These are phyloP conservation scores for Penicillium digitatum DNA, from an alignment of 2,329 filamentous ascomycete species.

Conservation along the genomic window DNA sequence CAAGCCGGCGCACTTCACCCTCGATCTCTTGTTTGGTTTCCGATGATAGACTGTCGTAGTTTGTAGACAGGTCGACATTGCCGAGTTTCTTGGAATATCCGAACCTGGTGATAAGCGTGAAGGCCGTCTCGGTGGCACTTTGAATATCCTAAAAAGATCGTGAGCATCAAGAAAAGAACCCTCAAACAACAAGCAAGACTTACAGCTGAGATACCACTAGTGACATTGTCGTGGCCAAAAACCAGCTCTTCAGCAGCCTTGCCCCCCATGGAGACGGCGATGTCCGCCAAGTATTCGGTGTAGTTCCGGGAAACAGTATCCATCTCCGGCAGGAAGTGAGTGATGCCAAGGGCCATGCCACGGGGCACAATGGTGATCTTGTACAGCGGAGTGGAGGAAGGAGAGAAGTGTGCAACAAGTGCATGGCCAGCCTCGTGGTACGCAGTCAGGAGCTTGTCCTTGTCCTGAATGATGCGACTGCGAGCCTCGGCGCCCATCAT, in stretches of 20 bases:
- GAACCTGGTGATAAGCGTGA: slow-evolving; percentile 79
- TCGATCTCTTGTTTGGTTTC: slow-evolving; percentile 86
- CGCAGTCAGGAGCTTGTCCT: slow-evolving; percentile 93
- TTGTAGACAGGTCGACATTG: slow-evolving; percentile 79
- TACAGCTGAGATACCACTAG: slow-evolving; percentile 77
- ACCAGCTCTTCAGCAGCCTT: slow-evolving; percentile 87
- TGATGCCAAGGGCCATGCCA: slow-evolving; percentile 80
- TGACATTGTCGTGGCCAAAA: slow-evolving; percentile 86
- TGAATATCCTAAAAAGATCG: slow-evolving; percentile 64
- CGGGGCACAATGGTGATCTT: slow-evolving; percentile 96
- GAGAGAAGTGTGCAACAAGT: slow-evolving; percentile 78
- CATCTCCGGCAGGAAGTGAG: slow-evolving; percentile 81
- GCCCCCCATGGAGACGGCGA: slow-evolving; percentile 78
- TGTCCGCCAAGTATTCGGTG: slow-evolving; percentile 72
- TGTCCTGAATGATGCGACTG: slow-evolving; percentile 82
- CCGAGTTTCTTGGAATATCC: slow-evolving; percentile 88
- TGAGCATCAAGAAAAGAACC: slow-evolving; percentile 11
- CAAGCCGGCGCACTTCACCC: slow-evolving; percentile 75
- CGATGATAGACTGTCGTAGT: slow-evolving; percentile 76
- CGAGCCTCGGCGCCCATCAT: slow-evolving; percentile 93
- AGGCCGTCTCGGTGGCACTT: slow-evolving; percentile 74
- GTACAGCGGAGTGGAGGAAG: slow-evolving; percentile 74
- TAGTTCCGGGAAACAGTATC: slow-evolving; percentile 89
- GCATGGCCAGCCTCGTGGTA: slow-evolving; percentile 97
- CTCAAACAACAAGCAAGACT: slow-evolving; percentile 32